These are phyloP conservation scores for Wickerhamiella allomyrinae DNA, from an alignment of 805 yeast species.

Conservation along the genomic window DNA sequence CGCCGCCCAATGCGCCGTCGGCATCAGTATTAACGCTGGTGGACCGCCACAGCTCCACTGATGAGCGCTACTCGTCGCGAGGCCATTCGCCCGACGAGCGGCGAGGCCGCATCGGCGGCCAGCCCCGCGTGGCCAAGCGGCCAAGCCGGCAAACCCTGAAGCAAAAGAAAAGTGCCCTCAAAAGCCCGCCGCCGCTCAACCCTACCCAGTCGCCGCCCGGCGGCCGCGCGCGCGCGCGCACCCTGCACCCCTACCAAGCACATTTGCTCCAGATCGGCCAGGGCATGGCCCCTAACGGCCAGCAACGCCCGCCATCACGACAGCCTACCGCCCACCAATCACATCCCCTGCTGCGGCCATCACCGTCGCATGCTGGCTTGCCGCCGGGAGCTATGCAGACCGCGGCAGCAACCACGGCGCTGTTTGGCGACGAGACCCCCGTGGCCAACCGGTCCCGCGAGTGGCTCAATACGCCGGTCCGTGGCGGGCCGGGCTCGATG, in stretches of 20 bases:
- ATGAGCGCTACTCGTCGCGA: not conserved
- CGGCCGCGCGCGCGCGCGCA: not conserved
- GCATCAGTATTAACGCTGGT: not conserved
- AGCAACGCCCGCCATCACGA: not conserved
- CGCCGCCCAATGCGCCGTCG: not conserved
- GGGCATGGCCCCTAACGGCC: not conserved
- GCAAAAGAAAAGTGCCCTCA: not conserved
- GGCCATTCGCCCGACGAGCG: conserved; percentile 1
- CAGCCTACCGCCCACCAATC: not conserved
- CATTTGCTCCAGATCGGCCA: not conserved
- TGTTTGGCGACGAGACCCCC: conserved; percentile 4
- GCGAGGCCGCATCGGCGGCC: not conserved
- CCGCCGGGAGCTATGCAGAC: conserved; percentile 5
- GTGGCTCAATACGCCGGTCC: not conserved
- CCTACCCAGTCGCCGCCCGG: not conserved
- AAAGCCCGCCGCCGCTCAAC: not conserved
- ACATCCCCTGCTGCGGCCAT: not conserved
- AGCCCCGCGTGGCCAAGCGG: conserved; percentile 12
- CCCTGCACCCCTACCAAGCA: not conserved
- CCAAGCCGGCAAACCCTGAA: conserved; percentile 10
- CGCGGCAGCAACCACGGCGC: conserved; percentile 15
- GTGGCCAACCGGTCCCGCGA: not conserved
- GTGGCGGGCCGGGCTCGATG: not conserved
- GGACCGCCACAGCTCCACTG: not conserved
- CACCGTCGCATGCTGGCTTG: not conserved